Evolutionary conservation across 768 basidiomycete species (phyloP).

Genomic region (Exidia glandulosa): DNA sequence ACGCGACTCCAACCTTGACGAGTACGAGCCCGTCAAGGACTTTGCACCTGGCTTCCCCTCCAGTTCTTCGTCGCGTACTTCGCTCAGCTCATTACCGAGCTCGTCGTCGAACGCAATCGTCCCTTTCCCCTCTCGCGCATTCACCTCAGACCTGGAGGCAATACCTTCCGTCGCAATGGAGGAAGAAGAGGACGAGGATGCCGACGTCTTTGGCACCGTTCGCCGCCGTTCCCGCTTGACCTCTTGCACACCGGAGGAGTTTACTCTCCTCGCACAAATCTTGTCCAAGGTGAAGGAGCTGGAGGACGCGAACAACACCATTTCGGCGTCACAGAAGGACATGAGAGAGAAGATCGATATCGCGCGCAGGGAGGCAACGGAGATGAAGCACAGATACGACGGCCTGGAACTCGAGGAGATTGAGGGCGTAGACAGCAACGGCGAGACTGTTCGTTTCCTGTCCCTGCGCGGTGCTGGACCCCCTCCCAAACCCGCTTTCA

Average conservation of each 20-base stretch:
- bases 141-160: not conserved
- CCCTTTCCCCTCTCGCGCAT: conserved; percentile 1
- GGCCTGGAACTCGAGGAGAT: conserved; percentile 36
- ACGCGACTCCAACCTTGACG: conserved; percentile 7
- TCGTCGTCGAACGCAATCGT: not conserved
- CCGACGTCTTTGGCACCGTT: not conserved
- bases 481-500: not conserved
- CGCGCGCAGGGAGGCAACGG: conserved; percentile 62
- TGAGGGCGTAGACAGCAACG: conserved; percentile 19
- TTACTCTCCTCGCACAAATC: conserved; percentile 54
- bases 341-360: conserved; percentile 52
- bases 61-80: not conserved
- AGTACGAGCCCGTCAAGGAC: conserved; percentile 26
- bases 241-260: conserved; percentile 18
- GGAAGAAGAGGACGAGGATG: not conserved
- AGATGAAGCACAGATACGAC: conserved; percentile 61
- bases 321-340: conserved; percentile 51
- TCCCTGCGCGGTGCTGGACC: not conserved
- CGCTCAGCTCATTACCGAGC: not conserved
- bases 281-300: conserved; percentile 66
- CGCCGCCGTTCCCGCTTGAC: conserved; percentile 7
- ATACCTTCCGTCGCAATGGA: not conserved
- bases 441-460: conserved; percentile 11
- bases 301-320: conserved; percentile 59
- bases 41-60: conserved; percentile 49